phyloP scores from a whole-genome alignment of 2,329 filamentous ascomycete species.

The Apiospora arundinis region DNA sequence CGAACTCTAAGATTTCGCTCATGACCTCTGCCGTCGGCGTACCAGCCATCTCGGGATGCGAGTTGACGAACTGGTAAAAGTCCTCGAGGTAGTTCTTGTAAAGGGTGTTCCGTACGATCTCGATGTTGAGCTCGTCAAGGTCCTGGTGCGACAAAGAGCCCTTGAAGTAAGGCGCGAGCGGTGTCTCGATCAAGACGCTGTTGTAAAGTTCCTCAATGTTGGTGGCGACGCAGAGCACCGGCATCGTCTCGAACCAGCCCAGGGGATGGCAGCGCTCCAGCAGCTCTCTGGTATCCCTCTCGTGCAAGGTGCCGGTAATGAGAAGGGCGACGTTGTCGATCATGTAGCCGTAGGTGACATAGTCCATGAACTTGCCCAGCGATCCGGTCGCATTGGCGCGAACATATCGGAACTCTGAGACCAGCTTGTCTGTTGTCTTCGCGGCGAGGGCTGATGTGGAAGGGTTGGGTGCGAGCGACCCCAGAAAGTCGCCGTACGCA shows the following conservation, averaged over 20 bases:
- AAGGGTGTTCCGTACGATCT: slow-evolving; percentile 96
- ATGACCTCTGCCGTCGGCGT: slow-evolving; percentile 94
- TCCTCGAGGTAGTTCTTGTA: slow-evolving; percentile 99
- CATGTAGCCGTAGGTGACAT: slow-evolving; percentile 99
- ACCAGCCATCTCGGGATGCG: slow-evolving; percentile 81
- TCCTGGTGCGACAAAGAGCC: slow-evolving; percentile 95
- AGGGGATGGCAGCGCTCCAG: slow-evolving; percentile 95
- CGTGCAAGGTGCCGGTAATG: slow-evolving; percentile 96
- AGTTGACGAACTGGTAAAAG: slow-evolving; percentile 94
- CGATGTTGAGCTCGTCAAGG: slow-evolving; percentile 97
- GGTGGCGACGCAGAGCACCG: slow-evolving; percentile 94
- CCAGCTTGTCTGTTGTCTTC: slow-evolving; percentile 97
- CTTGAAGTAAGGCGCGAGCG: slow-evolving; percentile 96
- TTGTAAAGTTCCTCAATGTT: slow-evolving; percentile 99
- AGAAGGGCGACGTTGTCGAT: slow-evolving; percentile 98
- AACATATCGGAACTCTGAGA: slow-evolving; percentile 95
- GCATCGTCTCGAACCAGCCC: slow-evolving; percentile 99
- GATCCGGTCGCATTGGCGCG: slow-evolving; percentile 92
- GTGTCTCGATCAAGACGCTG: slow-evolving; percentile 95
- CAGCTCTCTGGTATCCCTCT: slow-evolving; percentile 94
- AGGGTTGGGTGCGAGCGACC: slow-evolving; percentile 91
- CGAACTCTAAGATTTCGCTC: slow-evolving; percentile 94
- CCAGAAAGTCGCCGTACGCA: slow-evolving; percentile 96
- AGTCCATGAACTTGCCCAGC: slow-evolving; percentile 95
- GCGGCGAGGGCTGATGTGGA: slow-evolving; percentile 93